Conservation (phyloP, 306 rosid species). For the Vigna radiata region DNA sequence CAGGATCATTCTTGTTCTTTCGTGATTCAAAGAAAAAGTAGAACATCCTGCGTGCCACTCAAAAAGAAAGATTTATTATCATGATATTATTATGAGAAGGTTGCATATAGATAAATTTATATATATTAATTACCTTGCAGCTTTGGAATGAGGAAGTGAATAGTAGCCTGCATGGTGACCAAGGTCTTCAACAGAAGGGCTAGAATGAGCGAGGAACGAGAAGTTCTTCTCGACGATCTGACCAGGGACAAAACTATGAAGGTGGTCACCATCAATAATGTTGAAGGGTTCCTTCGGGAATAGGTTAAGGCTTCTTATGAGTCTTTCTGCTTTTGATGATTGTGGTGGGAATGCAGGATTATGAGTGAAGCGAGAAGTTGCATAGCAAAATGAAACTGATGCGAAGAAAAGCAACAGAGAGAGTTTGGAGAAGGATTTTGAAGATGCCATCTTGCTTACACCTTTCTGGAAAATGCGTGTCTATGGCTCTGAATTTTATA, state of each 20-base stretch:
- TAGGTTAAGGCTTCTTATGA: conserved; percentile 67
- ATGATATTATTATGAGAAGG: too few species aligned
- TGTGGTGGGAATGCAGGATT: conserved; percentile 41
- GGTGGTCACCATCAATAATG: conserved; percentile 26
- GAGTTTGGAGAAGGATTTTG: conserved; percentile 30
- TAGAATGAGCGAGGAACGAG: conserved; percentile 43
- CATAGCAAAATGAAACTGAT: conserved; percentile 40
- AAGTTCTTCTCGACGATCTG: conserved; percentile 70
- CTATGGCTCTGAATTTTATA: conserved; percentile 28
- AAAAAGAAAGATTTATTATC: background rate
- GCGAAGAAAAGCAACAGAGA: conserved; percentile 40
- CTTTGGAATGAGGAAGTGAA: conserved; percentile 65
- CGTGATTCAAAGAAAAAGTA: conserved; percentile 92
- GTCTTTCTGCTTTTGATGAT: conserved; percentile 63
- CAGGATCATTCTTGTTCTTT: conserved; percentile 57
- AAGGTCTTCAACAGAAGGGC: conserved; percentile 59
- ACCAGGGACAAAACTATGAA: conserved; percentile 44
- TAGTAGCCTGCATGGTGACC: conserved; percentile 58
- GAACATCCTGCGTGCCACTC: conserved; percentile 65
- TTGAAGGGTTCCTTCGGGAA: conserved; percentile 68
- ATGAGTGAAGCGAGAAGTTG: conserved; percentile 27
- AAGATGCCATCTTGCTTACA: conserved; percentile 57
- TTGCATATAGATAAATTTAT: too few species aligned
- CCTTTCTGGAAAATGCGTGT: background rate
- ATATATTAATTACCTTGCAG: conserved; percentile 64